phyloP scores from a whole-genome alignment of 805 yeast species.

The Saturnispora dispora region DNA sequence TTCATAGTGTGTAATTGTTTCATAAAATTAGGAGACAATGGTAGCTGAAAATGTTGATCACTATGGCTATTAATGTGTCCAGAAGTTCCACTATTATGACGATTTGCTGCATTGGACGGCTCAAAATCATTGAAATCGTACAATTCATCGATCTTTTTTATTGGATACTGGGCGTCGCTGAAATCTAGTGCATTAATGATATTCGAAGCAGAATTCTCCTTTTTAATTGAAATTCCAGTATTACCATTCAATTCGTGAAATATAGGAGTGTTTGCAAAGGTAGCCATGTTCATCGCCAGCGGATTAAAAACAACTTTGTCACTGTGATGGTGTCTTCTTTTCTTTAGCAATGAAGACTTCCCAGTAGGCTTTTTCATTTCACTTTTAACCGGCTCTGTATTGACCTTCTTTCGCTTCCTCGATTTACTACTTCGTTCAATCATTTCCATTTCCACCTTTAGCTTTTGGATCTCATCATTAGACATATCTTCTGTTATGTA shows the following conservation, averaged over 20 bases:
- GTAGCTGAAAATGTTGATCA: background rate
- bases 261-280: background rate
- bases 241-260: constrained; percentile 1
- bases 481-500: constrained; percentile 41
- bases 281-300: constrained; percentile 17
- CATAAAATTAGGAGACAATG: background rate
- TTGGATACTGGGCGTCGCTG: background rate
- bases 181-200: background rate
- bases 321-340: background rate
- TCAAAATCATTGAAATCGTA: background rate
- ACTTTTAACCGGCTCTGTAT: background rate
- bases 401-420: constrained; percentile 27
- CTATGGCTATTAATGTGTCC: background rate
- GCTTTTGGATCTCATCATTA: constrained; percentile 27
- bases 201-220: background rate
- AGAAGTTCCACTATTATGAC: background rate
- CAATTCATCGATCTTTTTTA: background rate
- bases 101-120: background rate
- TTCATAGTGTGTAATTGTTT: background rate
- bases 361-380: background rate
- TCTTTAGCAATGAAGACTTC: background rate
- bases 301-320: constrained; percentile 24
- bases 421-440: constrained; percentile 35
- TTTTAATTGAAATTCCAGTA: background rate
- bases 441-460: constrained; percentile 31